Evolutionary conservation across 768 basidiomycete genomes (phyloP).

Genomic region (Lepiota venenata): DNA sequence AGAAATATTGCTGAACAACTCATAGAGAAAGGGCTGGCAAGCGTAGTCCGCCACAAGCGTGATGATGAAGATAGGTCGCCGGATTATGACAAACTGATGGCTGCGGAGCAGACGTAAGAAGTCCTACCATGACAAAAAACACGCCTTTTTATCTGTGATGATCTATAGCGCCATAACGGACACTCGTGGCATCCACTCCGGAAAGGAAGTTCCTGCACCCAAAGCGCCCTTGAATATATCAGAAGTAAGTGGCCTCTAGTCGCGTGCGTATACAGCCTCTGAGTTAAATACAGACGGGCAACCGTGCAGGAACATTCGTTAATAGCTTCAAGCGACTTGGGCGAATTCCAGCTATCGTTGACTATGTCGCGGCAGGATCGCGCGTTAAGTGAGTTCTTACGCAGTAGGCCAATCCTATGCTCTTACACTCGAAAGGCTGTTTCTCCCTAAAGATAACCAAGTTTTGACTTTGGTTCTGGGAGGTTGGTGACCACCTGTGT

Average conservation of each 20-base stretch:
- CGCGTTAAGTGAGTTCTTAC: constrained; percentile 75
- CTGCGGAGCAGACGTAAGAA: constrained; percentile 86
- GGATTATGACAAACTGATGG: constrained; percentile 94
- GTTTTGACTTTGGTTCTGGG: constrained; percentile 89
- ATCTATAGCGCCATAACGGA: constrained; percentile 69
- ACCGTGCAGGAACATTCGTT: constrained; percentile 83
- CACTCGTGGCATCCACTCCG: constrained; percentile 83
- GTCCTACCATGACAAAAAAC: background rate
- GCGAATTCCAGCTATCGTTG: constrained; percentile 79
- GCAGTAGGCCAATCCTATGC: background rate
- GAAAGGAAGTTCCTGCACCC: constrained; percentile 79
- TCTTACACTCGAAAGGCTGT: constrained; percentile 45
- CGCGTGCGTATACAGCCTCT: background rate
- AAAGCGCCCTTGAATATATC: constrained; percentile 89
- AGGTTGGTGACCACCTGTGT: constrained; percentile 38
- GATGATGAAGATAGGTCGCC: constrained; percentile 96
- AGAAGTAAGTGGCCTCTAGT: constrained; percentile 51
- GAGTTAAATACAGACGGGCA: constrained; percentile 41
- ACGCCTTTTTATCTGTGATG: background rate
- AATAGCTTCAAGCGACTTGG: constrained; percentile 91
- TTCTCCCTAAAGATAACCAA: constrained; percentile 89
- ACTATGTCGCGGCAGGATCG: constrained; percentile 92
- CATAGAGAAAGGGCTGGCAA: constrained; percentile 90
- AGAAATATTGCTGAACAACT: constrained; percentile 93
- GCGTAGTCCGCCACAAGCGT: constrained; percentile 85